Evolutionary conservation across 306 rosid genomes (phyloP).

Genomic region (Abrus pulchellus): DNA sequence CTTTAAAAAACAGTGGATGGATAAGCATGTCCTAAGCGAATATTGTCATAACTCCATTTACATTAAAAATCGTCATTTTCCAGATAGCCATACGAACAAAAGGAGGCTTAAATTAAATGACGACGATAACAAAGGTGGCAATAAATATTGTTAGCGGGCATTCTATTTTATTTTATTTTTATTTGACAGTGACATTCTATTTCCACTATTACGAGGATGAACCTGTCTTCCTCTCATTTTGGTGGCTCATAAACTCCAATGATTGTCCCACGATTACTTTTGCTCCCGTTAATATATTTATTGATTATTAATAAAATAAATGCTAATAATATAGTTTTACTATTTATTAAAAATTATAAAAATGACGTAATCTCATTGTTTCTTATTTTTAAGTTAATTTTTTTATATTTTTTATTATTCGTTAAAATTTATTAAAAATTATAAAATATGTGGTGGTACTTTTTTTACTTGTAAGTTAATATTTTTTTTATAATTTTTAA

Average conservation of each 20-base stretch:
- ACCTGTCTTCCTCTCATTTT: slow-evolving; percentile 15
- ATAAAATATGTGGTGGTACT: too few species aligned
- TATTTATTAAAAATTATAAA: too few species aligned
- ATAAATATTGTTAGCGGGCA: slow-evolving; percentile 38
- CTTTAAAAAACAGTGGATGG: slow-evolving; percentile 27
- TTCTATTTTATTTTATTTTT: slow-evolving; percentile 31
- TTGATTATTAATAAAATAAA: slow-evolving; percentile 6
- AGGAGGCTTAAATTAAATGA: slow-evolving; percentile 40
- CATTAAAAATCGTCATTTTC: slow-evolving; percentile 44
- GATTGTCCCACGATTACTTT: slow-evolving; percentile 35
- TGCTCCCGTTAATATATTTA: background rate
- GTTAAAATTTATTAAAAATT: too few species aligned
- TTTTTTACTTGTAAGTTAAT: too few species aligned
- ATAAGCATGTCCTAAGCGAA: slow-evolving; percentile 48
- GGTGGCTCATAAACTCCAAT: slow-evolving; percentile 37
- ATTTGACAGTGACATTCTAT: too few species aligned
- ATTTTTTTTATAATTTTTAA: too few species aligned
- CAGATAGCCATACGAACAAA: slow-evolving; percentile 33
- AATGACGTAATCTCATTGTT: too few species aligned
- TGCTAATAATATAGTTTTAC: too few species aligned
- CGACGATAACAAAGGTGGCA: slow-evolving; percentile 52
- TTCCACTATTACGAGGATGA: slow-evolving; percentile 36
- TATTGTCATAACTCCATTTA: slow-evolving; percentile 46
- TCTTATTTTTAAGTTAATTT: too few species aligned
- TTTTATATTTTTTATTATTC: too few species aligned